These are phyloP conservation scores for Clathrus columnatus DNA, from an alignment of 768 basidiomycete species.

Conservation along the genomic window DNA sequence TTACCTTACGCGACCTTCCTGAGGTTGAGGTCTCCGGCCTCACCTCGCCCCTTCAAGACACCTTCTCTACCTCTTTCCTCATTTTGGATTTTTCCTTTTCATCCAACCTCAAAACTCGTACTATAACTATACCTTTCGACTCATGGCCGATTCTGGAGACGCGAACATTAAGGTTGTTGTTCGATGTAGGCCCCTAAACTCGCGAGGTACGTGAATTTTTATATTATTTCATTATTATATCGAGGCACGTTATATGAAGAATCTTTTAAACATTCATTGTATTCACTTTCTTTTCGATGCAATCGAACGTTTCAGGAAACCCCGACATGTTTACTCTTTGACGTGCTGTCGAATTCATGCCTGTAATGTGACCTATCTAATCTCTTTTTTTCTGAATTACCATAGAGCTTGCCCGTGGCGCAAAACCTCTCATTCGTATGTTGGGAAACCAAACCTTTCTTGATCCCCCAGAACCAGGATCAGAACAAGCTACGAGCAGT, in stretches of 20 bases:
- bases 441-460: conserved; percentile 86
- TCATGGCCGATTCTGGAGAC: conserved; percentile 14
- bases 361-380: conserved; percentile 7
- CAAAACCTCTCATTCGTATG: conserved; percentile 93
- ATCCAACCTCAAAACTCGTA: too few relatives aligned
- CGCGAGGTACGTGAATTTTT: conserved; percentile 65
- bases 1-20: too few relatives aligned
- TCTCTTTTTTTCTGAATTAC: neutral
- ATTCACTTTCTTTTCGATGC: too few relatives aligned
- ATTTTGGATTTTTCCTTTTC: too few relatives aligned
- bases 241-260: too few relatives aligned
- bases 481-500: conserved; percentile 41
- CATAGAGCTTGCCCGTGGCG: conserved; percentile 85
- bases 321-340: neutral
- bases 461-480: conserved; percentile 78
- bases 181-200: conserved; percentile 94
- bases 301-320: too few relatives aligned
- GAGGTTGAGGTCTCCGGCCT: too few relatives aligned
- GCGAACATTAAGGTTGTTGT: conserved; percentile 90
- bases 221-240: too few relatives aligned
- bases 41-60: too few relatives aligned
- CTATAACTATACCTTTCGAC: too few relatives aligned
- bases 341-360: neutral
- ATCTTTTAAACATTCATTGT: too few relatives aligned
- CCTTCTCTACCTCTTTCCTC: too few relatives aligned